Base-by-base conservation (phyloP, 345 rosid species). In the Heritiera littoralis region DNA sequence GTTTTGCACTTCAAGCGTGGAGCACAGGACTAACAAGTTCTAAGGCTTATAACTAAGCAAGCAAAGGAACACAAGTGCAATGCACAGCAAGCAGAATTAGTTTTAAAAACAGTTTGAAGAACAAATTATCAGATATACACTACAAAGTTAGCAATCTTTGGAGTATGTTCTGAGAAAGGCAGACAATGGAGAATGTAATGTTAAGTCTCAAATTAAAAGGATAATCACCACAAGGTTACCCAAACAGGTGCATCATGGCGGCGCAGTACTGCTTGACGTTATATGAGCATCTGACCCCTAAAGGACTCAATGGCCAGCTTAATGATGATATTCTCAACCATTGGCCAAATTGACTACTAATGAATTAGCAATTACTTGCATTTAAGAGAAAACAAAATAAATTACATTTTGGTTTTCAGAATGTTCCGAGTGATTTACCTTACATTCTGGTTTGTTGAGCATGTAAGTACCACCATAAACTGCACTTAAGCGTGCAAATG, bases 381-480 rank as follows among this genome's bases (percentile, higher is more conserved):
- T 48, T 28, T 73, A 10, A 38, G 5, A 48, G 46, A 54, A 67
- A 54, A 75, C 0, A 51, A 32, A 58, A 46, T 15, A 61, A 15
- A 59, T 51, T 28, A 23, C 30, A 55, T 60, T 54, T 65, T 7
- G 51, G 20, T 45, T 43, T 15, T 35, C 20, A 7, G 1, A 35
- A 55, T 30, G 20, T 58, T n/a, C n/a, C 28, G 49, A 45, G 32
- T 63, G 65, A 56, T 63, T 75, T 83, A 93, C 99, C 93, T 96
- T 94, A 80, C 97, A 94, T 66, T 91, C 92, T 75, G 97, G 97
- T 83, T 94, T 96, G 89, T 90, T 94, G 41, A 96, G 97, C 99
- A 96, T 96, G 92, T 96, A 94, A 74, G 97, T 94, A 49, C 98
- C 97, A 51, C 97, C 97, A 45, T 94, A 93, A 70, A 95, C 99